A percentile compares a stretch with the other conserved stretches of the same genome.
Evolutionary conservation across 768 basidiomycete species (phyloP).

Genomic region (Tylopilus balloui): DNA sequence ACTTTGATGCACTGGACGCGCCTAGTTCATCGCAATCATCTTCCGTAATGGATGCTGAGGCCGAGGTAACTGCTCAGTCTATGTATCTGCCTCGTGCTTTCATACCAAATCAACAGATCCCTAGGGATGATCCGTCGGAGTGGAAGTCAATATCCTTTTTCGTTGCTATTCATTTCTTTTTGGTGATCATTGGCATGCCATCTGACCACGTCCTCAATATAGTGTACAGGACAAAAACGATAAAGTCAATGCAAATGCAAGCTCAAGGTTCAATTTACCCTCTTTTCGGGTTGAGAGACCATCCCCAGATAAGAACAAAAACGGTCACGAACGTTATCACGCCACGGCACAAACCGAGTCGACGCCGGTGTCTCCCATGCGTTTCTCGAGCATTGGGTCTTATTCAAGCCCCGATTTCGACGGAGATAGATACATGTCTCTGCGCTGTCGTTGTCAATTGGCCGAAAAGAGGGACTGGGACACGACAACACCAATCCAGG

Average conservation of each 20-base stretch:
- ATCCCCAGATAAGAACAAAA: slow-evolving; percentile 5
- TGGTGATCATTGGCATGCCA: slow-evolving; percentile 8
- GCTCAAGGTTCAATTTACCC: slow-evolving; percentile 16
- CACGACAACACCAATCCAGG: background rate
- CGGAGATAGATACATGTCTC: background rate
- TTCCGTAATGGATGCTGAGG: slow-evolving; percentile 4
- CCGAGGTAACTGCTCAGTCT: slow-evolving; percentile 6
- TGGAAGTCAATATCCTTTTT: slow-evolving; percentile 15
- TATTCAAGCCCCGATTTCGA: background rate
- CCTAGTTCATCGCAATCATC: slow-evolving; percentile 4
- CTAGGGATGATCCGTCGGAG: slow-evolving; percentile 8
- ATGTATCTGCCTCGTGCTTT: background rate
- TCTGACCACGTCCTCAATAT: slow-evolving; percentile 9
- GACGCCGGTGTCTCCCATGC: background rate
- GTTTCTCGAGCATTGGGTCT: background rate
- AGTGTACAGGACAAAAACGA: slow-evolving; percentile 4
- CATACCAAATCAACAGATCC: slow-evolving; percentile 3
- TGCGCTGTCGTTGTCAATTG: background rate
- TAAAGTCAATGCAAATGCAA: slow-evolving; percentile 1
- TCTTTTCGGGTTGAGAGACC: slow-evolving; percentile 19
- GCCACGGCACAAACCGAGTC: background rate
- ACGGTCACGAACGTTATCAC: background rate
- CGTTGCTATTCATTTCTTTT: slow-evolving; percentile 5
- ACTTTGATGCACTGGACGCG: slow-evolving; percentile 24
- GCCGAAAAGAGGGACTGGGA: background rate